phyloP scores from a whole-genome alignment of 495 filamentous ascomycete species.

The Sordaria brevicollis region DNA sequence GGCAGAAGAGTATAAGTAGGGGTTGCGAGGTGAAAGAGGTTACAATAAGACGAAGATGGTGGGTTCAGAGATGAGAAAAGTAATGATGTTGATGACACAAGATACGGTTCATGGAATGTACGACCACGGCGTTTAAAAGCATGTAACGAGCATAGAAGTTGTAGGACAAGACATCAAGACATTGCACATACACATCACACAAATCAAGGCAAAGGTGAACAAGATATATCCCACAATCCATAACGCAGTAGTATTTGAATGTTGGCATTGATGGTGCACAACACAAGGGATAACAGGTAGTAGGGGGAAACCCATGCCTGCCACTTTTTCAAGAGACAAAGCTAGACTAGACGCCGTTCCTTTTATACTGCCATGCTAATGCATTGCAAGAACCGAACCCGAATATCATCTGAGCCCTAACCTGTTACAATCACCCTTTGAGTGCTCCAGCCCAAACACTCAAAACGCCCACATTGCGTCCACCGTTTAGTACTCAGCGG shows the following conservation, averaged over 20 bases:
- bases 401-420: slow-evolving; percentile 20
- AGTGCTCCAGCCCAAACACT: slow-evolving; percentile 14
- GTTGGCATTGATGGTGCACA: background rate
- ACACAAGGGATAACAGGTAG: background rate
- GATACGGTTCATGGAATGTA: background rate
- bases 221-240: background rate
- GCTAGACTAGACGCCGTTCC: slow-evolving; percentile 30
- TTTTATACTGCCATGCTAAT: slow-evolving; percentile 23
- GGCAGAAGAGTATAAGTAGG: too few relatives aligned
- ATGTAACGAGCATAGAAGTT: background rate
- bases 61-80: background rate
- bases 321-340: slow-evolving; percentile 19
- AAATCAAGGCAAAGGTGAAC: background rate
- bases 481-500: slow-evolving; percentile 60
- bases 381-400: slow-evolving; percentile 20
- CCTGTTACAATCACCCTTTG: slow-evolving; percentile 10
- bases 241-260: background rate
- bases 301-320: background rate
- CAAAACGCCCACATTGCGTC: slow-evolving; percentile 7
- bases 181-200: background rate
- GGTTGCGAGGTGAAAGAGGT: background rate
- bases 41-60: background rate
- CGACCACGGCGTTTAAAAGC: background rate
- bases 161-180: background rate
- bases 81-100: background rate